Base-by-base conservation (phyloP, 257 asterid genomes). In the Rhazya stricta region DNA sequence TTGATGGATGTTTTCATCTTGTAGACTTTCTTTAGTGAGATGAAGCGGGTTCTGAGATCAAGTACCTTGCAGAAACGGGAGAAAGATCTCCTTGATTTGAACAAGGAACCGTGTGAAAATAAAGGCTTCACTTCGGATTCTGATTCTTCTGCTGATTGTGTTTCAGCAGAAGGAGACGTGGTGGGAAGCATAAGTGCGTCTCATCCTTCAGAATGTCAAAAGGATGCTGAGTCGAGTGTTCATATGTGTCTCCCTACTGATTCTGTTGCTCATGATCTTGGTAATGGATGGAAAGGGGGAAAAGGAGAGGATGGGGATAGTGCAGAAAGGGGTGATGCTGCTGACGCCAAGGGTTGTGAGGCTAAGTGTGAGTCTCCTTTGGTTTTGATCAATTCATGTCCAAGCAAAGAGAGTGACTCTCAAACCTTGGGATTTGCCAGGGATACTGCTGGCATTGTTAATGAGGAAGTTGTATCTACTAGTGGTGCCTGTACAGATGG, bases 1-100 rank as follows among this genome's bases (percentile, higher is more conserved):
- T 65, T 58, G 50, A 66, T 66, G 16, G 70, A 37, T 65, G 48
- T 29, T 67, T 39, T 42, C 10, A 23, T 42, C 58, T 11, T 79
- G 69, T 74, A 42, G 74, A 48, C 67, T 46, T 63, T 60, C 42
- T 32, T 32, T 18, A 58, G 43, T 21, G 61, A 65, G 71, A 84
- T 79, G 88, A 81, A 69, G 66, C 82, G 80, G 54, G 78, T 82
- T 39, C 60, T 77, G 82, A 72, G 78, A 72, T 74, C 82, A 12
- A 70, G 73, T 62, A 42, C 74, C 39, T 10, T 65, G 42, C 67
- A 41, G n/a, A 54, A 45, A 65, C 51, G 12, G 34, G 76, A 45
- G 67, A 80, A 71, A 65, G 76, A 42, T 27, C 76, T 76, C 79
- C 41, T 83, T 77, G 83, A 83, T 71, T 80, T 80, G 84, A 83